A percentile compares a stretch with the other conserved stretches of the same genome.
phyloP scores from a whole-genome alignment of 1,139 yeast species.

The Candida neerlandica region DNA sequence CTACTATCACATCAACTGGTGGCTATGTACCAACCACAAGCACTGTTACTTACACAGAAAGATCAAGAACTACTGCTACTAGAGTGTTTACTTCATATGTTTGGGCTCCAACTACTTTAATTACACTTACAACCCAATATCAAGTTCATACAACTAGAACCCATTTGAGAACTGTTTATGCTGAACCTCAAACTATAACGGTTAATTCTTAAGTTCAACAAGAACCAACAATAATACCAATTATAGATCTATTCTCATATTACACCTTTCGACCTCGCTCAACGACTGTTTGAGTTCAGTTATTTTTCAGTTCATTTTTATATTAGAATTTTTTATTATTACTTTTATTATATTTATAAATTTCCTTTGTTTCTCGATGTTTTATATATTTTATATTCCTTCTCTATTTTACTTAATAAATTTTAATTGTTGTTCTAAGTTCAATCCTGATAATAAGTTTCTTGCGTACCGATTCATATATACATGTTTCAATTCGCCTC shows the following conservation, averaged over 20 bases:
- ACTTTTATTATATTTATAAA: background rate
- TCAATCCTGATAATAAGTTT: conserved; percentile 42
- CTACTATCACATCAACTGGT: background rate
- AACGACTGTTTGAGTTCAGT: background rate
- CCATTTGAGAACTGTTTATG: conserved; percentile 15
- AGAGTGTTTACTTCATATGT: conserved; percentile 12
- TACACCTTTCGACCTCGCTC: background rate
- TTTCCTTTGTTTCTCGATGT: background rate
- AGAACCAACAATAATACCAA: background rate
- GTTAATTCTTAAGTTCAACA: background rate
- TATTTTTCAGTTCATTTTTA: background rate
- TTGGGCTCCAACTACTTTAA: conserved; percentile 16
- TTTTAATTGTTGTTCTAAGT: conserved; percentile 16
- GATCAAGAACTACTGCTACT: conserved; percentile 3
- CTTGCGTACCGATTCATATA: conserved; percentile 50
- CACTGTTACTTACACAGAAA: background rate
- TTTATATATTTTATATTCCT: background rate
- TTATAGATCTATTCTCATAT: background rate
- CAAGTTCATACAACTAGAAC: conserved; percentile 13
- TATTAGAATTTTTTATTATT: no score
- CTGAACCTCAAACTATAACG: conserved; percentile 13
- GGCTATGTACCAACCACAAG: conserved; percentile 6
- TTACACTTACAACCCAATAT: conserved; percentile 15
- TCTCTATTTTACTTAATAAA: conserved; percentile 1
- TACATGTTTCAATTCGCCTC: conserved; percentile 40